A percentile compares a stretch with the other conserved stretches of the same genome.
Conservation (phyloP, 768 basidiomycete species). For the Amanita fuliginea region DNA sequence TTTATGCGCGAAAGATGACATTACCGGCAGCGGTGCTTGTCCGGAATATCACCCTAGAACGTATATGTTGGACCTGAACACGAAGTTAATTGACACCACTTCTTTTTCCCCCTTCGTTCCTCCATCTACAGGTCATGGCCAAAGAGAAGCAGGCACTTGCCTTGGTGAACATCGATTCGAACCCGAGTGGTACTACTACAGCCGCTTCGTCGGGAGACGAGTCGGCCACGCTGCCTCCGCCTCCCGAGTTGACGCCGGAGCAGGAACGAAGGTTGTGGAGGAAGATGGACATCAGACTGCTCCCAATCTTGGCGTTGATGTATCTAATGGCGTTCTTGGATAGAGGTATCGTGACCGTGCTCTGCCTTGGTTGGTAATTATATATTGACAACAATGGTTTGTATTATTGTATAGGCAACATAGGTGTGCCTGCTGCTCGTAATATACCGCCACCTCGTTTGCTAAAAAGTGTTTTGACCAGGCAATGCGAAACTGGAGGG, state of each 20-base stretch:
- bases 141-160: too few relatives aligned
- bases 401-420: constrained; percentile 38
- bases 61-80: too few relatives aligned
- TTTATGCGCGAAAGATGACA: too few relatives aligned
- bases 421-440: constrained; percentile 24
- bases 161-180: too few relatives aligned
- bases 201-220: too few relatives aligned
- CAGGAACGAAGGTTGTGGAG: constrained; percentile 44
- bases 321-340: constrained; percentile 58
- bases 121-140: too few relatives aligned
- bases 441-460: too few relatives aligned
- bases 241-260: constrained; percentile 32
- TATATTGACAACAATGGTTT: background rate
- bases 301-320: constrained; percentile 51
- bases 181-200: too few relatives aligned
- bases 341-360: constrained; percentile 26
- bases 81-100: too few relatives aligned
- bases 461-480: constrained; percentile 6
- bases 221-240: constrained; percentile 26
- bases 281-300: constrained; percentile 46
- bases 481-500: constrained; percentile 65
- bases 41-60: too few relatives aligned
- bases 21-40: too few relatives aligned
- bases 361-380: background rate
- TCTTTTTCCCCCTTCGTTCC: too few relatives aligned